Percentiles rank a stretch among this genome's conserved stretches.
Conservation (phyloP, 768 basidiomycete genomes). For the Dendrothele bispora region DNA sequence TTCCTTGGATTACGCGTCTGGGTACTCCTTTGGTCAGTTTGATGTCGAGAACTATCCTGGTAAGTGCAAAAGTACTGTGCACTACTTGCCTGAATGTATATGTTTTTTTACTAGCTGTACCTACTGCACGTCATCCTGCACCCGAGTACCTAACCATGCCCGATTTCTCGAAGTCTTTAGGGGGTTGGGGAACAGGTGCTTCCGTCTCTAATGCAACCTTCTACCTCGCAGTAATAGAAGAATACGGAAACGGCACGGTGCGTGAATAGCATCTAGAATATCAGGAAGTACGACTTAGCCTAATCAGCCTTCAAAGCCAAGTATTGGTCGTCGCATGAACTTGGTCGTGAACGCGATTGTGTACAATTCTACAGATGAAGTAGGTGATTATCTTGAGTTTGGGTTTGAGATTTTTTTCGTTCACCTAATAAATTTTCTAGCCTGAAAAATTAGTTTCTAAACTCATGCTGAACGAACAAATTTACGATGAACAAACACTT, state of each 20-base stretch:
- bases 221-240: conserved; percentile 31
- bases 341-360: not conserved
- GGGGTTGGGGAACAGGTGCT: conserved; percentile 29
- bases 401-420: no score
- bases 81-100: not conserved
- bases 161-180: conserved; percentile 27
- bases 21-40: conserved; percentile 34
- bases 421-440: no score
- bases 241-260: conserved; percentile 24
- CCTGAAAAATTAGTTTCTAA: no score
- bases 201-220: conserved; percentile 22
- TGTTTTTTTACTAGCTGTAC: conserved; percentile 21
- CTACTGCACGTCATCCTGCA: conserved; percentile 27
- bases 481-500: no score
- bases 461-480: no score
- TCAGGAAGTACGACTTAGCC: no score
- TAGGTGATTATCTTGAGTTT: no score
- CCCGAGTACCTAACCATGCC: conserved; percentile 35
- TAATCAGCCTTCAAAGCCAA: no score
- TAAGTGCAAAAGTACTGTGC: conserved; percentile 8
- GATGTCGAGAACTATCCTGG: conserved; percentile 33
- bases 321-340: not conserved
- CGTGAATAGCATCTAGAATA: no score
- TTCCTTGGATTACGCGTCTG: conserved; percentile 19
- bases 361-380: not conserved